Evolutionary conservation across 2,329 filamentous ascomycete genomes (phyloP), one percentile per base, ranked within the genome.

Genomic region (Rhynchosporium agropyri): DNA sequence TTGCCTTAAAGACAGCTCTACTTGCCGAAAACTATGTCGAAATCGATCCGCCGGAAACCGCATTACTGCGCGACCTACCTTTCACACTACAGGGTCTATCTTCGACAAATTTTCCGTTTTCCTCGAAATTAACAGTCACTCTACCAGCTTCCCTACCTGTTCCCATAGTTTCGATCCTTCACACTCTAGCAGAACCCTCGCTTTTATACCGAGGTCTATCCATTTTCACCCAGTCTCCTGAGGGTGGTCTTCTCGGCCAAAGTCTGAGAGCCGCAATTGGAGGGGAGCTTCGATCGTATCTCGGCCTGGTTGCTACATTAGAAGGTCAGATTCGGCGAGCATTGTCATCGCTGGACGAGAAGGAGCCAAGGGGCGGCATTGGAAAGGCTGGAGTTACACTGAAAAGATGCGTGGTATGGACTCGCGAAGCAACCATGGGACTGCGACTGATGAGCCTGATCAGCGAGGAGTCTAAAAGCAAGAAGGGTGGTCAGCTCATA

Each of bases 351-450:
- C 79, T 95, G n/a, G 86, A 91, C 67, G 86, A 89, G 58, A 79
- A 80, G 1, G 84, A 84, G 3, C 85, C 89, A 2, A 83, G 88
- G 53, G 84, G 85, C 50, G 89, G 89, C 1, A 86, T 96, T 59
- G 89, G 91, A 5, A 95, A 93, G 71, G 89, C 91, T 0, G 92
- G 93, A 1, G 94, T 99, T 13, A 99, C 95, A 0, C 79, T 99
- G 57, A 98, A 98, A 76, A 84, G 95, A 74, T 98, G 94, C 71
- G 90, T 99, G 2, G 90, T 99, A 29, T 99, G 96, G 96, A 98
- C 93, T 8, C 86, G 94, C 69, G 96, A 99, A 76, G 92, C 95
- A 6, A 99, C 95, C 0, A 96, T 98, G 89, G 95, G 93, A 0
- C 78, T 99, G 69, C 87, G 95, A 15, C 80, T 99, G 61, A 93